phyloP scores from a whole-genome alignment of 257 asterid species.

The Scutellaria baicalensis region DNA sequence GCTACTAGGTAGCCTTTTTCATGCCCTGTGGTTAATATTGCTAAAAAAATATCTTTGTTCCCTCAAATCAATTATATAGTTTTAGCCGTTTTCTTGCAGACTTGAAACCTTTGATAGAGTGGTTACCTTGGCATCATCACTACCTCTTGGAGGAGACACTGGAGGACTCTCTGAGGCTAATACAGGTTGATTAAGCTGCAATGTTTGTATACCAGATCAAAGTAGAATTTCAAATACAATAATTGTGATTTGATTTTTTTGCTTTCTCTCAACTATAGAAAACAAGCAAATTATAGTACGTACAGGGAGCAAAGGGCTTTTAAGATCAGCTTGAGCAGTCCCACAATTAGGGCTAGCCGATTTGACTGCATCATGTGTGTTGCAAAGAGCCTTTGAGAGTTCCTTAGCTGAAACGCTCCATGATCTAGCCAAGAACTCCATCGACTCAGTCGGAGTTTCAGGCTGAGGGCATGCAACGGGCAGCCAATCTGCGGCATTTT shows the following conservation, averaged over 20 bases:
- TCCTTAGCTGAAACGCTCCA: slow-evolving; percentile 80
- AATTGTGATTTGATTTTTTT: too few species aligned
- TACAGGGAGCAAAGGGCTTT: slow-evolving; percentile 20
- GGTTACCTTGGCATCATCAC: slow-evolving; percentile 61
- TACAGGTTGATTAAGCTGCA: slow-evolving; percentile 36
- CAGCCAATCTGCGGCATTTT: slow-evolving; percentile 36
- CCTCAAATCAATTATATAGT: neutral
- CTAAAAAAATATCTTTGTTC: neutral
- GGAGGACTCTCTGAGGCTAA: slow-evolving; percentile 52
- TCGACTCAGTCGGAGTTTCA: slow-evolving; percentile 79
- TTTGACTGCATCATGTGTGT: slow-evolving; percentile 13
- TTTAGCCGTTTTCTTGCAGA: neutral
- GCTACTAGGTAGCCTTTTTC: too few species aligned
- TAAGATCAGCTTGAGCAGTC: slow-evolving; percentile 15
- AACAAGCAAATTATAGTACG: neutral
- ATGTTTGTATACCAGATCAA: neutral
- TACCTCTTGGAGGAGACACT: slow-evolving; percentile 59
- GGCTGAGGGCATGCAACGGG: slow-evolving; percentile 58
- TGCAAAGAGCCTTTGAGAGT: slow-evolving; percentile 69
- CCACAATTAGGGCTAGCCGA: slow-evolving; percentile 9
- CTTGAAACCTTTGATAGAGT: neutral
- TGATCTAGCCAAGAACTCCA: slow-evolving; percentile 88
- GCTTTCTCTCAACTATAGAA: neutral
- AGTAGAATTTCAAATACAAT: neutral
- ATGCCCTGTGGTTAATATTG: neutral